A percentile compares a stretch with the other conserved stretches of the same genome.
These are phyloP conservation scores for Colletotrichum spinosum DNA, from an alignment of 2,329 filamentous ascomycete species.

Conservation along the genomic window DNA sequence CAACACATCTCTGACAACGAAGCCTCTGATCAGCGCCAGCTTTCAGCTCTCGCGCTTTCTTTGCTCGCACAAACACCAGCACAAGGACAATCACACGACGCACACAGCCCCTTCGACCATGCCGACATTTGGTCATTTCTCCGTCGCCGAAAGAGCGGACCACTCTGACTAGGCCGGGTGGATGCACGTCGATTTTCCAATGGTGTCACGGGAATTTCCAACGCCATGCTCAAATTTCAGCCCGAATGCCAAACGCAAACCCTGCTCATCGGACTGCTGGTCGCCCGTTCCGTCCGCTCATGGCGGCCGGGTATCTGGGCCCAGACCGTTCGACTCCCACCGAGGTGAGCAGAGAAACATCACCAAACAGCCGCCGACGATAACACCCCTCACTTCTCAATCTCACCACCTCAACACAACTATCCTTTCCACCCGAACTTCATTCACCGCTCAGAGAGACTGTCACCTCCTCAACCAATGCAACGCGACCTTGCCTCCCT, in stretches of 20 bases:
- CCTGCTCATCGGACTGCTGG: constrained; percentile 18
- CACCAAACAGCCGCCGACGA: constrained; percentile 13
- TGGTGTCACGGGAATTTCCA: not conserved
- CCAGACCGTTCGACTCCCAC: constrained; percentile 2
- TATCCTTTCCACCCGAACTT: not conserved
- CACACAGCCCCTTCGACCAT: constrained; percentile 6
- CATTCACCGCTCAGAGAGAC: constrained; percentile 24
- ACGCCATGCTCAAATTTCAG: not conserved
- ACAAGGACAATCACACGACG: not conserved
- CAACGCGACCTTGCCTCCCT: constrained; percentile 3
- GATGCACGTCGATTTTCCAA: constrained; percentile 3
- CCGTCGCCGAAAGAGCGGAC: too few species aligned
- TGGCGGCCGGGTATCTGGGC: constrained; percentile 4
- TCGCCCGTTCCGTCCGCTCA: constrained; percentile 18
- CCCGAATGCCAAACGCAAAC: constrained; percentile 3
- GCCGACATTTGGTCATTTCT: not conserved
- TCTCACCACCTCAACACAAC: constrained; percentile 27
- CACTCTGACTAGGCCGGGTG: not conserved
- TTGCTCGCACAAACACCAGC: not conserved
- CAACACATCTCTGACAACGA: constrained; percentile 17
- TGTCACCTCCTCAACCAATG: constrained; percentile 15
- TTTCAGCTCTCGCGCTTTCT: too few species aligned
- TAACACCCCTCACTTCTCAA: constrained; percentile 21
- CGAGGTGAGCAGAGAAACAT: constrained; percentile 20
- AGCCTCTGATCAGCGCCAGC: not conserved